Base-by-base conservation (phyloP, 73 alveolate genomes). In the Uronychia setigera region DNA sequence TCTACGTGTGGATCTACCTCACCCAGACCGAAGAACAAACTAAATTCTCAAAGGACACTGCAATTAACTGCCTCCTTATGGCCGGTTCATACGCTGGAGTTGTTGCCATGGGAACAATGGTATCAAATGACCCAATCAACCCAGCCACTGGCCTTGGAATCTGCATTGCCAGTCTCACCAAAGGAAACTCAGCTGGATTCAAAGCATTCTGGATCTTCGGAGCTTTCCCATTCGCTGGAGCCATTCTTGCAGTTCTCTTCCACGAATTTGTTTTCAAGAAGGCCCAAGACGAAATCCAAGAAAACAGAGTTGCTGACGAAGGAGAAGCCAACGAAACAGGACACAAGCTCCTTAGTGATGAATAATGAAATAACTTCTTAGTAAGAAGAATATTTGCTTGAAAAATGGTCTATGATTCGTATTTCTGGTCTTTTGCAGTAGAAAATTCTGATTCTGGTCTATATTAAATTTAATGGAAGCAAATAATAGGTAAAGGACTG, bases 111-210 rank as follows among this genome's bases (percentile, higher is more conserved):
- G 80, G 79, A 0, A 32, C 81, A 14, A 31, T 78, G 0, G 74
- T 74, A 27, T 78, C 86, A 29, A 84, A 86, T 78, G 92, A 81
- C 25, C 79, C 74, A 1, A 29, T 84, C 29, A 89, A 89, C 75
- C 95, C 95, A 27, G 95, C 95, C 19, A 77, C 79, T 19, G 92
- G 86, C 29, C 75, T 89, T n/a, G 90, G 95, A 0, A 59, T 85
- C 31, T 29, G 67, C 35, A 58, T 89, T 76, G 81, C 59, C 27
- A 30, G 19, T 5, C 9, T 13, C 31, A 81, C 58, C 27, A 1
- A 32, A 29, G 95, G 95, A 35, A 60, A 57, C 13, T 82, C 74
- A 0, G 84, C 27, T 26, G 84, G 31, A 1, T 57, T 89, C 31
- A 78, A 83, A 30, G 67, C 81, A 80, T 46, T 83, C 13, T 89